These are phyloP conservation scores for Trifolium repens DNA, from an alignment of 306 rosid species.

Conservation along the genomic window DNA sequence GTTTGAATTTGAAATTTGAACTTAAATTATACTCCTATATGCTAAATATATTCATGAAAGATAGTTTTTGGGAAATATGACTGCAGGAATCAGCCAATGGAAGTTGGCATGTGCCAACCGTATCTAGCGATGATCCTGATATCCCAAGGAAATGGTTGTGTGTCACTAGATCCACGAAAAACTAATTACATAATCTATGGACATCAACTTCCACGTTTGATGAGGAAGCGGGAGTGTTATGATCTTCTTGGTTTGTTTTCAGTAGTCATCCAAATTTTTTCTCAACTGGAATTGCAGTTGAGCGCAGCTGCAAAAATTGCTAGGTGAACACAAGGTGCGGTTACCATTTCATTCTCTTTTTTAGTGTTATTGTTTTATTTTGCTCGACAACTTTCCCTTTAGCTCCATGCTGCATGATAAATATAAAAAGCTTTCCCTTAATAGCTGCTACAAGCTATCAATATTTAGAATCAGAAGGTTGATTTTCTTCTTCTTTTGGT, in stretches of 20 bases:
- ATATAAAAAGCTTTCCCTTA: slow-evolving; percentile 33
- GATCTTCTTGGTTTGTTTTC: slow-evolving; percentile 31
- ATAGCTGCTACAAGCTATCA: slow-evolving; percentile 37
- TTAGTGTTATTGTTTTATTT: background rate
- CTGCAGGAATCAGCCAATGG: slow-evolving; percentile 83
- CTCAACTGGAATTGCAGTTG: slow-evolving; percentile 52
- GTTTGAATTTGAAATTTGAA: background rate
- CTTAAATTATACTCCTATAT: slow-evolving; percentile 10
- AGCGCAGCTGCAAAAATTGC: slow-evolving; percentile 66
- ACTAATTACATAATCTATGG: slow-evolving; percentile 38
- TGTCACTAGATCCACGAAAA: slow-evolving; percentile 58
- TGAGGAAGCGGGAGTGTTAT: background rate
- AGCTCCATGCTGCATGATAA: slow-evolving; percentile 2
- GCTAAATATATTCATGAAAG: slow-evolving; percentile 22
- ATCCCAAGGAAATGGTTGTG: slow-evolving; percentile 87
- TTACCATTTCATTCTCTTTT: slow-evolving; percentile 28
- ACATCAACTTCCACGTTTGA: slow-evolving; percentile 29
- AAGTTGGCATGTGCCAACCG: slow-evolving; percentile 81
- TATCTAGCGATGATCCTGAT: slow-evolving; percentile 70
- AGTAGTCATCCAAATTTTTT: slow-evolving; percentile 28
- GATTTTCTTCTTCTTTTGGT: slow-evolving; percentile 58
- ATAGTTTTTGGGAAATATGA: slow-evolving; percentile 16
- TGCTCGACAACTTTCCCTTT: slow-evolving; percentile 22
- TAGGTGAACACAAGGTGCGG: slow-evolving; percentile 54
- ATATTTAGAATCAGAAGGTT: slow-evolving; percentile 46